Evolutionary conservation across 2,329 filamentous ascomycete species (phyloP).

Genomic region (Verticillium isaacii): DNA sequence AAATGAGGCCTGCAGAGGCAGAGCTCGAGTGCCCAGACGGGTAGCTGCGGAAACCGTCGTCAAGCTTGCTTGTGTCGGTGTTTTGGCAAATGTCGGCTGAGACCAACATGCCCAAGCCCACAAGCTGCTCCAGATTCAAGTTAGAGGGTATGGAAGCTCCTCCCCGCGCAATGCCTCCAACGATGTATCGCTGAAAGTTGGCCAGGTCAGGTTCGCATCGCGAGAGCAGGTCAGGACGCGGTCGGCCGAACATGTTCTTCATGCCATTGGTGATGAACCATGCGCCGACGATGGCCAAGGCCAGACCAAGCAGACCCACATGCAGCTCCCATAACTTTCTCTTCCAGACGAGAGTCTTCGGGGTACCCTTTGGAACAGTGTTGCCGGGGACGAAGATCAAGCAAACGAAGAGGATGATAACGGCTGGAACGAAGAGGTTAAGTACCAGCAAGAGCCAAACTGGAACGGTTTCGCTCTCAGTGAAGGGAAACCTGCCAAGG

Average conservation of each 20-base stretch:
- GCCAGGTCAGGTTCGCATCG: conserved; percentile 72
- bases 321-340: conserved; percentile 91
- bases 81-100: conserved; percentile 72
- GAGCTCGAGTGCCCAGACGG: conserved; percentile 53
- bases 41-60: conserved; percentile 83
- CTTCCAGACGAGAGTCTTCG: conserved; percentile 64
- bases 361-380: conserved; percentile 58
- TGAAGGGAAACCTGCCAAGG: conserved; percentile 60
- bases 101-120: conserved; percentile 59
- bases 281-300: conserved; percentile 62
- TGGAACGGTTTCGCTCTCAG: conserved; percentile 66
- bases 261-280: conserved; percentile 82
- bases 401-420: conserved; percentile 63
- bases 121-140: conserved; percentile 23
- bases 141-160: conserved; percentile 16
- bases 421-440: conserved; percentile 58
- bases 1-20: conserved; percentile 74
- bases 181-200: conserved; percentile 53
- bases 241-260: conserved; percentile 70
- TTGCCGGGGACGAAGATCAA: conserved; percentile 69
- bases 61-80: conserved; percentile 52
- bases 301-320: conserved; percentile 77
- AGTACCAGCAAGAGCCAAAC: conserved; percentile 61
- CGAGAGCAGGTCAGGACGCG: conserved; percentile 75
- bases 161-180: conserved; percentile 55